These are phyloP conservation scores for Bromus sterilis DNA, from an alignment of 176 grass and related monocot genomes.

Conservation along the genomic window DNA sequence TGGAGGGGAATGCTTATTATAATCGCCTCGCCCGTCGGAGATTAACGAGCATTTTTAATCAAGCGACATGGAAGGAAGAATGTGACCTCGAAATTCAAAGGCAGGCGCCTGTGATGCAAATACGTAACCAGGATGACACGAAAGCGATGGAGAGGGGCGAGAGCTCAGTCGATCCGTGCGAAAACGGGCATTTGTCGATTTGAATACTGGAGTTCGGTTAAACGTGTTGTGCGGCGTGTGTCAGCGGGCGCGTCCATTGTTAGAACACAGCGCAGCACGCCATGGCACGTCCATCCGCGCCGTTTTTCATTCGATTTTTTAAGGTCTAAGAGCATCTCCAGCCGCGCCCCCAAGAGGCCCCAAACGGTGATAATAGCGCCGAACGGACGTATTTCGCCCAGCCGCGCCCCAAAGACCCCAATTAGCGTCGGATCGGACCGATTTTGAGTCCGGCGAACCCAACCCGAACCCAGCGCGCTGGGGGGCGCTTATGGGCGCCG, in stretches of 20 bases:
- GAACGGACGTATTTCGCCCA: too few species aligned
- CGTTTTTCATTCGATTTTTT: neutral
- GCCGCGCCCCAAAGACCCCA: too few species aligned
- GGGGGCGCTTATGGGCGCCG: too few species aligned
- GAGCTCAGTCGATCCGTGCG: neutral
- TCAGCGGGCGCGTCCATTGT: neutral
- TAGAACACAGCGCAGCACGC: neutral
- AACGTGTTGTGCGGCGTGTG: constrained; percentile 1
- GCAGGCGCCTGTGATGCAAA: neutral
- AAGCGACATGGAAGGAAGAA: constrained; percentile 13
- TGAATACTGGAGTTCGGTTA: neutral
- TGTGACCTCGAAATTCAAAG: neutral
- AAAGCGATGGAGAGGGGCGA: neutral
- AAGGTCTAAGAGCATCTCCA: too few species aligned
- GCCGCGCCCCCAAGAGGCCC: too few species aligned
- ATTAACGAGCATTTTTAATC: constrained; percentile 11
- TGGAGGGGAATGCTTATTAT: neutral
- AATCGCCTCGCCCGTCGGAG: constrained; percentile 11
- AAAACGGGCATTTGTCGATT: constrained; percentile 4
- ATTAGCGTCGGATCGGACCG: too few species aligned
- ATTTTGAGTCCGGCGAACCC: too few species aligned
- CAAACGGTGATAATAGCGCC: too few species aligned
- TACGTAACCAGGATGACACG: neutral
- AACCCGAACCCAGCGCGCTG: too few species aligned
- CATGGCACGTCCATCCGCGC: neutral